Evolutionary conservation across 2,329 filamentous ascomycete species (phyloP), one percentile per base, ranked within the genome.

Genomic region (Fusarium sp.): DNA sequence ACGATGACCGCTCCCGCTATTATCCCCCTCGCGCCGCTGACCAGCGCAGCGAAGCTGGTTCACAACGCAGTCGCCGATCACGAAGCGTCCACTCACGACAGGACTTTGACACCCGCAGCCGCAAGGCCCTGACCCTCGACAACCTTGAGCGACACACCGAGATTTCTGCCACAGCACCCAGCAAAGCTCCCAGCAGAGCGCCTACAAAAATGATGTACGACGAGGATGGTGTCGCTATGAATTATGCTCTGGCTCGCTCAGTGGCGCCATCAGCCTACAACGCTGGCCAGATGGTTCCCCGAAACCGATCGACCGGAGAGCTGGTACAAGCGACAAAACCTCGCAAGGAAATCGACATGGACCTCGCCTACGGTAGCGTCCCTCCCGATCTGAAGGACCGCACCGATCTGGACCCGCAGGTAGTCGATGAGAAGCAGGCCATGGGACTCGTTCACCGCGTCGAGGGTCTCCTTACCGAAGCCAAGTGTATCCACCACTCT

Each of bases 361-460:
- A 97, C 77, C 85, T 98, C 10, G 95, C 95, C 10, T 98, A 98
- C 75, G 95, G 95, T 64, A 90, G 93, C 55, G 84, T 96, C 0
- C 92, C 92, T 2, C 89, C 92, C 60, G 88, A 94, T 74, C 80
- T 93, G 81, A 78, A 82, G 76, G 57, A 80, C 79, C 78, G 84
- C 72, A 73, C 83, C 75, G 82, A 88, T 76, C 76, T 86, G 47
- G 84, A 85, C 64, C 81, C 81, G 25, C 77, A 69, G 75, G 82
- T 87, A 43, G 82, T 87, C 47, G 81, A 90, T 61, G 83, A 93
- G 52, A 87, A 89, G 70, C 41, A 83, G 53, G 83, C 83, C 1
- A 79, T 83, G 62, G 78, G 84, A 20, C 88, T 97, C 48, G 90
- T 97, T 63, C 86, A 84, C 63, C 90, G 89, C 72, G 90, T 97